Base-by-base conservation (phyloP, 2,329 filamentous ascomycete genomes). In the Chaetomium strumarium region DNA sequence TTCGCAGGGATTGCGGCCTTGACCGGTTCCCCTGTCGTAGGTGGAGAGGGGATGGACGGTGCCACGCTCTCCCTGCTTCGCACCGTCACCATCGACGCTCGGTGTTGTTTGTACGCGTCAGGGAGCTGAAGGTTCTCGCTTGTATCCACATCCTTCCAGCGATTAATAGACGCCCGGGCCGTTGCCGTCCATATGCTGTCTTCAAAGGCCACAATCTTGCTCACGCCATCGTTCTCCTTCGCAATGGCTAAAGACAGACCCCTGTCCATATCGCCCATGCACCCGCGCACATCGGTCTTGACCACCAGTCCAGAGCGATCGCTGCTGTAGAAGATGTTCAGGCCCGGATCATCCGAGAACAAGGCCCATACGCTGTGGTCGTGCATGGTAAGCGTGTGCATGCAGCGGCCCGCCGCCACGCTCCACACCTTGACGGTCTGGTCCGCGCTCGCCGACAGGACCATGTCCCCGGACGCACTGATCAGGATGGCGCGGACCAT, bases 391-490 rank as follows among this genome's bases (percentile, higher is more conserved):
- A 99, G 80, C 0, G 93, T 99, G 70, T 96, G 90, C 86, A 97
- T 92, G 76, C 93, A 99, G 61, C 93, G 81, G 51, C 93, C 93
- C 19, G 90, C 92, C 11, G 88, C 93, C 61, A 97, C 85, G 60
- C 91, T 96, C 93, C 93, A 99, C 53, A 97, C 83, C 73, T 99
- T 99, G 73, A 99, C 86, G 0, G 93, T 97, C 71, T 95, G 90
- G 68, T 99, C 93, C 1, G 92, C 92, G 62, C 91, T 96, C 13
- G 90, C 91, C 0, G 92, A 96, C 76, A 99, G 81, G 61, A 99
- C 88, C 38, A 84, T 95, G 66, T 96, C 90, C 37, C 90, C 91
- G 55, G 88, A 84, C 60, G 92, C 84, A 62, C 89, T 95, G 59
- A 99, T 84, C 48, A 99, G 75, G 57, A 99, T 90, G 61, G 92